Conservation (phyloP, 495 filamentous ascomycete species). For the Pyronema omphalodes region DNA sequence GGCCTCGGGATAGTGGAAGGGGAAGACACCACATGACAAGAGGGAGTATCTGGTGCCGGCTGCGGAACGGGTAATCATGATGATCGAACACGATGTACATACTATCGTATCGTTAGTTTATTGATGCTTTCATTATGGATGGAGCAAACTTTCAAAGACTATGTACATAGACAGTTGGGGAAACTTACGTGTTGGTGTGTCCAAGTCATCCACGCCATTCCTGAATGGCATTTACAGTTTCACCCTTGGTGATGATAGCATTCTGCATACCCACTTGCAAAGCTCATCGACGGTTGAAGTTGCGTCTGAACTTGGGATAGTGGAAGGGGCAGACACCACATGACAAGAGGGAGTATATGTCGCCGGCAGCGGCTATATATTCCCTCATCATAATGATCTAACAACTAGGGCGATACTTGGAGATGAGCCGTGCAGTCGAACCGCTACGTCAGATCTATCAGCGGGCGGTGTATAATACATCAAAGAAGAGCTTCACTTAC, state of each 20-base stretch:
- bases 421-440: constrained; percentile 36
- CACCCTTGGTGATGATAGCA: constrained; percentile 66
- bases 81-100: background rate
- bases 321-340: constrained; percentile 95
- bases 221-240: constrained; percentile 84
- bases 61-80: background rate
- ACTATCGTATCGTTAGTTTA: background rate
- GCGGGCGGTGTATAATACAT: background rate
- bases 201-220: constrained; percentile 96
- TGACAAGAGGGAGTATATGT: constrained; percentile 70
- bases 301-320: constrained; percentile 42
- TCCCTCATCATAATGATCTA: constrained; percentile 43
- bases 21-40: no score
- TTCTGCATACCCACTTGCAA: constrained; percentile 79
- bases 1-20: no score
- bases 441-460: background rate
- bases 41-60: no score
- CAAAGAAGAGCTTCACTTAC: constrained; percentile 27
- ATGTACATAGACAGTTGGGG: background rate
- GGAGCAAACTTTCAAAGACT: background rate
- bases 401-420: constrained; percentile 96
- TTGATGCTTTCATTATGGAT: background rate
- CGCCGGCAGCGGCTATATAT: constrained; percentile 55
- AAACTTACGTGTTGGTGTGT: constrained; percentile 71
- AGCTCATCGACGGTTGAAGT: constrained; percentile 52